Base-by-base conservation (phyloP, 257 asterid species). In the Fraxinus excelsior region DNA sequence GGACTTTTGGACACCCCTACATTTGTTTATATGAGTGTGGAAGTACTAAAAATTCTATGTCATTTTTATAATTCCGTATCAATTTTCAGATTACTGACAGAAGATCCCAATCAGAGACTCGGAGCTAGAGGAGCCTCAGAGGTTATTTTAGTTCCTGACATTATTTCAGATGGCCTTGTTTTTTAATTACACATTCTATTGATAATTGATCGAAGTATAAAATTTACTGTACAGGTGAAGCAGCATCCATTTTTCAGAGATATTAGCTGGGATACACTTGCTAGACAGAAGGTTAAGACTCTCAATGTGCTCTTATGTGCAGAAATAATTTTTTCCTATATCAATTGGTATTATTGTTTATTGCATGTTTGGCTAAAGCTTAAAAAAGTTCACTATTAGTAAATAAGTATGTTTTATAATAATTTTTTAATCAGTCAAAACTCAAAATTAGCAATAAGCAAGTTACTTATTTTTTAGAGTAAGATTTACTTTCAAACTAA, bases 251-350 rank as follows among this genome's bases (percentile, higher is more conserved):
- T 80, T 85, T 96, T 96, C 88, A 83, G 92, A 87, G 94, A 96
- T 86, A 96, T 93, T 80, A 91, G 90, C 87, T 96, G 99, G 99
- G 98, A 96, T 84, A 96, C 99, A 3, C 94, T 96, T 76, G 99
- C 97, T 58, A 87, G 98, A 78, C 99, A 93, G 80, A 96, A 96
- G 99, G 98, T 93, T 75, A 31, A 31, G 85, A 66, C 78, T 37
- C 13, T 49, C 67, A 10, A 60, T 8, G 16, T 21, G 14, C 67
- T 60, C 25, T 60, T 3, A 21, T 10, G 18, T 23, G 67, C 67
- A 23, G 5, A 53, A 42, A 37, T 8, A 8, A 37, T 37, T 37
- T 37, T 37, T 37, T 1, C 12, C 40, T 8, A 37, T 8, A 1
- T 37, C 42, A 37, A 37, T 37, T 37, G 42, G 42, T 37, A 37